Percentiles rank a stretch among this genome's conserved stretches.
Evolutionary conservation across 495 filamentous ascomycete genomes (phyloP).

Genomic region (Annulohypoxylon stygium): DNA sequence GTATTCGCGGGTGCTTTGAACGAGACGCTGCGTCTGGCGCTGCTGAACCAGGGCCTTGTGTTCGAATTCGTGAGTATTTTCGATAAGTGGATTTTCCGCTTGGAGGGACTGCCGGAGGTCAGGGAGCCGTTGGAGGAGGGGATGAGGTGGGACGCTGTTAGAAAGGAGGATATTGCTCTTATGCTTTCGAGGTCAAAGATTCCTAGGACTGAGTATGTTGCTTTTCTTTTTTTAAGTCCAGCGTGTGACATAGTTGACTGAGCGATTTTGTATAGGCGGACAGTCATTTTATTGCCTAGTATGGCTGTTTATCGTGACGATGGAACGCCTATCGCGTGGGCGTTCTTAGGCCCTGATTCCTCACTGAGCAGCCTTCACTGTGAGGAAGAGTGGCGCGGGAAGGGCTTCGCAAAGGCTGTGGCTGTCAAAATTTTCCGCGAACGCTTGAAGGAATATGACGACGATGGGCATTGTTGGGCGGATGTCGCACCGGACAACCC

Average conservation of each 20-base stretch:
- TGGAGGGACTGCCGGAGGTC: slow-evolving; percentile 45
- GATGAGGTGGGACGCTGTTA: slow-evolving; percentile 52
- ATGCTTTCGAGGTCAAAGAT: slow-evolving; percentile 54
- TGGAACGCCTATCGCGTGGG: slow-evolving; percentile 59
- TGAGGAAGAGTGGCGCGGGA: slow-evolving; percentile 58
- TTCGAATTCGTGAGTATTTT: slow-evolving; percentile 47
- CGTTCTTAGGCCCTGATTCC: slow-evolving; percentile 53
- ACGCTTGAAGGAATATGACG: slow-evolving; percentile 52
- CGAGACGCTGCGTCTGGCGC: slow-evolving; percentile 47
- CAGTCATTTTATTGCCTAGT: slow-evolving; percentile 55
- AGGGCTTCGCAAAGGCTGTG: slow-evolving; percentile 61
- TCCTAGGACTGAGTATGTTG: slow-evolving; percentile 53
- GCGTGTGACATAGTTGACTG: neutral
- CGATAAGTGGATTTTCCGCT: slow-evolving; percentile 60
- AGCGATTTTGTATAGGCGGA: slow-evolving; percentile 43
- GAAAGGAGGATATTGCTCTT: slow-evolving; percentile 51
- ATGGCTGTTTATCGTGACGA: slow-evolving; percentile 52
- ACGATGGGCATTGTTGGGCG: slow-evolving; percentile 58
- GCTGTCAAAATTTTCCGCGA: slow-evolving; percentile 57
- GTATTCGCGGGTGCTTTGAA: slow-evolving; percentile 54
- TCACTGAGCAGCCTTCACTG: slow-evolving; percentile 47
- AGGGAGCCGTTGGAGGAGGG: slow-evolving; percentile 30
- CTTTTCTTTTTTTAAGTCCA: neutral
- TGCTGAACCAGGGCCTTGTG: slow-evolving; percentile 42
- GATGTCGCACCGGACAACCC: slow-evolving; percentile 58